Evolutionary conservation across 106 monocot species (phyloP).

Genomic region (Chionographis japonica): DNA sequence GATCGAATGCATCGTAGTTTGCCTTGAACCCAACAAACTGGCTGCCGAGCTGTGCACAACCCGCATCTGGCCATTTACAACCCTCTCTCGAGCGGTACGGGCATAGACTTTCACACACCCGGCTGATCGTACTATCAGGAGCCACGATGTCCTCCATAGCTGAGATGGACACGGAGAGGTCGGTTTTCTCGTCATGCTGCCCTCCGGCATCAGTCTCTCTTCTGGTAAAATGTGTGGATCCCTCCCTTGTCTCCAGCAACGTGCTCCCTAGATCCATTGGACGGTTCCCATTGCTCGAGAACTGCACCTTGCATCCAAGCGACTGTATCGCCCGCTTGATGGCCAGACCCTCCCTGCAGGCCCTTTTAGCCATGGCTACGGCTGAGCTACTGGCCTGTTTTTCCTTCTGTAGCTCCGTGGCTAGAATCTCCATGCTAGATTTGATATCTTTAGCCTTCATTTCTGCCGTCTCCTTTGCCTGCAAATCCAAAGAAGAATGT

Average conservation of each 20-base stretch:
- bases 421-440: conserved; percentile 32
- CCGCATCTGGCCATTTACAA: conserved; percentile 89
- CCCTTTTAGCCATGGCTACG: conserved; percentile 38
- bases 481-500: conserved; percentile 7
- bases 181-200: conserved; percentile 25
- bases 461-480: conserved; percentile 76
- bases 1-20: conserved; percentile 89
- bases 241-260: conserved; percentile 13
- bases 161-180: conserved; percentile 66
- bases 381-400: conserved; percentile 40
- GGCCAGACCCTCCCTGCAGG: conserved; percentile 53
- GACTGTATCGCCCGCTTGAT: conserved; percentile 81
- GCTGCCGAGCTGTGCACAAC: conserved; percentile 74
- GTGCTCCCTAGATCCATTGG: conserved; percentile 11
- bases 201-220: conserved; percentile 14
- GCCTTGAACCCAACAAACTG: conserved; percentile 91
- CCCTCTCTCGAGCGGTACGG: conserved; percentile 77
- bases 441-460: conserved; percentile 45
- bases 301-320: conserved; percentile 78
- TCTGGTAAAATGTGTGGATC: conserved; percentile 8
- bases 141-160: conserved; percentile 46
- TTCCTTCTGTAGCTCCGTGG: conserved; percentile 62
- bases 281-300: conserved; percentile 37
- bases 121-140: conserved; percentile 28
- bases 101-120: conserved; percentile 65